A percentile compares a stretch with the other conserved stretches of the same genome.
phyloP scores from a whole-genome alignment of 495 filamentous ascomycete species.

The Trichoderma parareesei region DNA sequence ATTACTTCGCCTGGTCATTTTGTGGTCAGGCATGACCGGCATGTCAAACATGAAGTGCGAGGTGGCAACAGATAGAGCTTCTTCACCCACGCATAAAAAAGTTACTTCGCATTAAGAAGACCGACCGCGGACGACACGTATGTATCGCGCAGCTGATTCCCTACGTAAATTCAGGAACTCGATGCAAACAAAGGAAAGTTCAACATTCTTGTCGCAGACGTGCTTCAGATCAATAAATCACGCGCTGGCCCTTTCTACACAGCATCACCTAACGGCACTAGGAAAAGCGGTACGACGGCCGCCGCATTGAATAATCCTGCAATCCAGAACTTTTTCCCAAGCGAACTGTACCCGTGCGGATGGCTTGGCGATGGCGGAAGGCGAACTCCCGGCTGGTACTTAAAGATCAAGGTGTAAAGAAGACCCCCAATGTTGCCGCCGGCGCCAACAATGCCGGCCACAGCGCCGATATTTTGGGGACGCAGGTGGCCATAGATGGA shows the following conservation, averaged over 20 bases:
- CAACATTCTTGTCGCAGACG: too few relatives aligned
- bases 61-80: too few relatives aligned
- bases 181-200: too few relatives aligned
- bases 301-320: not conserved
- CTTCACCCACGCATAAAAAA: too few relatives aligned
- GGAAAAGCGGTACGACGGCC: not conserved
- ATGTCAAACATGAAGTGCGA: too few relatives aligned
- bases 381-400: not conserved
- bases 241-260: not conserved
- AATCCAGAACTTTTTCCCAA: not conserved
- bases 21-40: too few relatives aligned
- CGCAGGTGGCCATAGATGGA: conserved; percentile 78
- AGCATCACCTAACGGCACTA: not conserved
- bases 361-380: not conserved
- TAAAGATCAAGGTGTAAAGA: conserved; percentile 64
- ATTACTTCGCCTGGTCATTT: too few relatives aligned
- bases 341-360: not conserved
- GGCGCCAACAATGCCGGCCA: conserved; percentile 71
- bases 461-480: conserved; percentile 57
- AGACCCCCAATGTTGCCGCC: conserved; percentile 80
- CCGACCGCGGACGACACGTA: too few relatives aligned
- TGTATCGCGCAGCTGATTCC: too few relatives aligned
- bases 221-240: too few relatives aligned
- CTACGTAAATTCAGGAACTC: too few relatives aligned
- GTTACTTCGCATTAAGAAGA: too few relatives aligned